phyloP scores from a whole-genome alignment of 768 basidiomycete species.

The Arthromyces matolae region DNA sequence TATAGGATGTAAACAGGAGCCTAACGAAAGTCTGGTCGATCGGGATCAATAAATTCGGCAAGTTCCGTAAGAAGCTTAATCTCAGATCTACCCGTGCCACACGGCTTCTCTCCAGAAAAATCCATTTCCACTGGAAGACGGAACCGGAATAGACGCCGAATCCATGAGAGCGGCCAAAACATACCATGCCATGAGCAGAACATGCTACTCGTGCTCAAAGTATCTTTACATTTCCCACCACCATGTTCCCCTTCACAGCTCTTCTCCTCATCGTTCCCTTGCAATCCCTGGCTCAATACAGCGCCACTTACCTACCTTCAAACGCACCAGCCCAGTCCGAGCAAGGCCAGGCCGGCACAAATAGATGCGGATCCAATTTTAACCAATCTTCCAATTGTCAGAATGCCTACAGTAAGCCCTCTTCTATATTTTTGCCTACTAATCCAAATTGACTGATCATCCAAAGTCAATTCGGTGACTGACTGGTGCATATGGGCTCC shows the following conservation, averaged over 20 bases:
- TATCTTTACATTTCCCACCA: background rate
- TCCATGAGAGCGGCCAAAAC: background rate
- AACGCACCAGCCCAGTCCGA: conserved; percentile 46
- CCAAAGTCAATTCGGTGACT: conserved; percentile 52
- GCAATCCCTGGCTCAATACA: conserved; percentile 26
- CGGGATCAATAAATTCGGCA: too few relatives aligned
- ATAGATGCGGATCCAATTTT: conserved; percentile 55
- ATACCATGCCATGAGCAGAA: background rate
- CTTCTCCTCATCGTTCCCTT: background rate
- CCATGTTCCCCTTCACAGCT: background rate
- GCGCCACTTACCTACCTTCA: conserved; percentile 46
- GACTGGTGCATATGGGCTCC: conserved; percentile 45
- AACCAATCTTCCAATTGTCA: conserved; percentile 65
- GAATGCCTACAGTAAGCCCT: conserved; percentile 51
- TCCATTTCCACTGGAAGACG: too few relatives aligned
- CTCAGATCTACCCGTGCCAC: background rate
- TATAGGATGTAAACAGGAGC: too few relatives aligned
- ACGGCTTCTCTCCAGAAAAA: too few relatives aligned
- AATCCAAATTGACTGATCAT: background rate
- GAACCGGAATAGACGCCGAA: background rate
- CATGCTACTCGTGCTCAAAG: background rate
- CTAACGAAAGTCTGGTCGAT: too few relatives aligned
- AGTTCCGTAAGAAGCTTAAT: too few relatives aligned
- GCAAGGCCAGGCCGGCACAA: conserved; percentile 59
- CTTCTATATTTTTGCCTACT: background rate